A percentile compares a stretch with the other conserved stretches of the same genome.
Conservation (phyloP, 192 early-diverging fungal genomes). For the Podila epicladia region DNA sequence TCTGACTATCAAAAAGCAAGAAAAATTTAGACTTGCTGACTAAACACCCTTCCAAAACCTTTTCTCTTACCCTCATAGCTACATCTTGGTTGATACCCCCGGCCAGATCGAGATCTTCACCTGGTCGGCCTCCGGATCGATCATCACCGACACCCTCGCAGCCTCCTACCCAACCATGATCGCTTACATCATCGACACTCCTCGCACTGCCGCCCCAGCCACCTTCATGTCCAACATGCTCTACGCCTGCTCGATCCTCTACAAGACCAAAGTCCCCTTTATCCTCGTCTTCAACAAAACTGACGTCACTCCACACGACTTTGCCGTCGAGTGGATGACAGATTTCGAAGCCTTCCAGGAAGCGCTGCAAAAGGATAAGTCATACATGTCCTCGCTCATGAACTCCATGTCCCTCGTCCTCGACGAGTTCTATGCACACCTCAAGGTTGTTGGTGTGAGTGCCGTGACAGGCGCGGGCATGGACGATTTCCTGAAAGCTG, state of each 20-base stretch:
- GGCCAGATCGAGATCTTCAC: conserved; percentile 99
- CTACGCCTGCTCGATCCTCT: conserved; percentile 96
- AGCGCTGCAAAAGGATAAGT: conserved; percentile 82
- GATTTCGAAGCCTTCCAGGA: conserved; percentile 96
- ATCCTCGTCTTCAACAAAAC: conserved; percentile 97
- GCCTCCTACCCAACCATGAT: conserved; percentile 92
- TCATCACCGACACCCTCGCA: conserved; percentile 94
- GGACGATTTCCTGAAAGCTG: conserved; percentile 85
- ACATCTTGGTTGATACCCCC: conserved; percentile 92
- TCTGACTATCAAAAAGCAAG: background rate
- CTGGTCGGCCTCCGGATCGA: conserved; percentile 96
- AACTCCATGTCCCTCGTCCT: conserved; percentile 95
- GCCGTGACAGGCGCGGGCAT: conserved; percentile 95
- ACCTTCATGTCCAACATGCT: conserved; percentile 99
- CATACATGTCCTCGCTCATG: conserved; percentile 94
- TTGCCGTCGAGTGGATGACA: conserved; percentile 96
- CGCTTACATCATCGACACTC: conserved; percentile 96
- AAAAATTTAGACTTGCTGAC: background rate
- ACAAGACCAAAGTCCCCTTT: conserved; percentile 97
- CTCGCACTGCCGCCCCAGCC: conserved; percentile 87
- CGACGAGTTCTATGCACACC: conserved; percentile 94
- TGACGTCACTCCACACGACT: conserved; percentile 90
- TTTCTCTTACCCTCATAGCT: conserved; percentile 49
- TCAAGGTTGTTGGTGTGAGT: conserved; percentile 88
- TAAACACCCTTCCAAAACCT: background rate